A percentile compares a stretch with the other conserved stretches of the same genome.
Evolutionary conservation across 768 basidiomycete species (phyloP).

Genomic region (Tylopilus plumbeoviolaceoides): DNA sequence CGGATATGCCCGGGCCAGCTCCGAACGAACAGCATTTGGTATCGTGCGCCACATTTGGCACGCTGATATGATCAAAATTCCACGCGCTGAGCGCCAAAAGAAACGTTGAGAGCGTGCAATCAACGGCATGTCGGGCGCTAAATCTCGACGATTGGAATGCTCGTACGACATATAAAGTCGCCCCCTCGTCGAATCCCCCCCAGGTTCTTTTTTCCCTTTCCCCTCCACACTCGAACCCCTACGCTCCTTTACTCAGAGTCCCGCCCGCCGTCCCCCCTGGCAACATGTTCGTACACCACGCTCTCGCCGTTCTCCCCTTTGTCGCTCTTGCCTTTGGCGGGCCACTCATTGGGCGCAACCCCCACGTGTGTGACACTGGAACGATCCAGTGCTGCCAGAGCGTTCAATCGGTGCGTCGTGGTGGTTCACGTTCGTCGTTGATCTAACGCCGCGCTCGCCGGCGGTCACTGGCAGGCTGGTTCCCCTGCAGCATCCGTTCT

Average conservation of each 20-base stretch:
- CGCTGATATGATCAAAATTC: neutral
- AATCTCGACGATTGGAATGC: conserved; percentile 11
- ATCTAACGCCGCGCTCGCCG: conserved; percentile 4
- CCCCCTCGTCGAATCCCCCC: neutral
- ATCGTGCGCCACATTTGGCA: neutral
- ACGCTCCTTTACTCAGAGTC: conserved; percentile 19
- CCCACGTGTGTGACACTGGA: conserved; percentile 19
- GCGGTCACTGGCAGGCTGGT: conserved; percentile 9
- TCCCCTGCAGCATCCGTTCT: neutral
- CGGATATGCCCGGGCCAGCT: no score
- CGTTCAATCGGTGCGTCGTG: conserved; percentile 14
- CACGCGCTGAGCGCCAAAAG: no score
- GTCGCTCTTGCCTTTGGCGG: conserved; percentile 16
- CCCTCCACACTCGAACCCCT: conserved; percentile 13
- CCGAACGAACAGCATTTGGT: no score
- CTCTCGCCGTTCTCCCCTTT: conserved; percentile 16
- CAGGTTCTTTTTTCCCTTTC: conserved; percentile 3
- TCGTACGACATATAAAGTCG: conserved; percentile 18
- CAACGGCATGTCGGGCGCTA: conserved; percentile 6
- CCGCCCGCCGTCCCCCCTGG: conserved; percentile 2
- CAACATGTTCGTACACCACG: conserved; percentile 13
- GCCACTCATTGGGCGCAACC: conserved; percentile 23
- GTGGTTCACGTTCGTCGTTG: neutral
- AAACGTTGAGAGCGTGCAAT: neutral
- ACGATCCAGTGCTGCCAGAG: conserved; percentile 20